A percentile compares a stretch with the other conserved stretches of the same genome.
Evolutionary conservation across 768 basidiomycete species (phyloP).

Genomic region (Mycena rosella): DNA sequence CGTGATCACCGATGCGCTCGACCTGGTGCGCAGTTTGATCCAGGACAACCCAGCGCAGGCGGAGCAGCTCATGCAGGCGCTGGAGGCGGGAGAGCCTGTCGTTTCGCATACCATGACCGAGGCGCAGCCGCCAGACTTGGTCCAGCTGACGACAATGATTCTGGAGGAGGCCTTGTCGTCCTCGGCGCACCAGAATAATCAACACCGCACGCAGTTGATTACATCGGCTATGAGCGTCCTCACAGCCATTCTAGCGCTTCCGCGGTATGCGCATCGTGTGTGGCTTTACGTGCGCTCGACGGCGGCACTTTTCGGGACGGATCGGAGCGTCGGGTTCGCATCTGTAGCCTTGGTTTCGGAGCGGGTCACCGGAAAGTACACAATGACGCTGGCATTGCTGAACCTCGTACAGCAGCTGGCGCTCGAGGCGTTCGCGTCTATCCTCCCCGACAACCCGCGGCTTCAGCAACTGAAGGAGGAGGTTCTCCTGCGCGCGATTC

Average conservation of each 20-base stretch:
- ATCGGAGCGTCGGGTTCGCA: slow-evolving; percentile 66
- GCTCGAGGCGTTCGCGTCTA: slow-evolving; percentile 74
- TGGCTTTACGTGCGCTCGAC: slow-evolving; percentile 92
- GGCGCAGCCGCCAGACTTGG: slow-evolving; percentile 74
- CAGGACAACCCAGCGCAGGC: slow-evolving; percentile 77
- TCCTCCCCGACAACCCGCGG: slow-evolving; percentile 68
- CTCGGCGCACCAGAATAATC: slow-evolving; percentile 53
- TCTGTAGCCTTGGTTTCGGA: slow-evolving; percentile 78
- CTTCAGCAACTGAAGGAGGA: slow-evolving; percentile 85
- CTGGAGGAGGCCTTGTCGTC: slow-evolving; percentile 82
- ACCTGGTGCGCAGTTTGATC: slow-evolving; percentile 84
- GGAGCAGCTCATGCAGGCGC: slow-evolving; percentile 71
- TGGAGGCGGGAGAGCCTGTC: slow-evolving; percentile 70
- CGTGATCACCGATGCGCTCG: slow-evolving; percentile 79
- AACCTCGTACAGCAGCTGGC: slow-evolving; percentile 83
- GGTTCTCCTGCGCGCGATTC: slow-evolving; percentile 81
- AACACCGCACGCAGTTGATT: slow-evolving; percentile 71
- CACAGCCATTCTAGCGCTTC: slow-evolving; percentile 79
- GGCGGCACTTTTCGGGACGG: slow-evolving; percentile 79
- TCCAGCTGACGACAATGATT: slow-evolving; percentile 84
- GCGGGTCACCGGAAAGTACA: slow-evolving; percentile 79
- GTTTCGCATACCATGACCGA: slow-evolving; percentile 66
- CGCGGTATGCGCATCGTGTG: slow-evolving; percentile 82
- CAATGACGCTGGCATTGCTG: slow-evolving; percentile 85
- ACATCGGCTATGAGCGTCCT: slow-evolving; percentile 88